Conservation (phyloP, 208 protist genomes). For the Trypanosoma melophagium region DNA sequence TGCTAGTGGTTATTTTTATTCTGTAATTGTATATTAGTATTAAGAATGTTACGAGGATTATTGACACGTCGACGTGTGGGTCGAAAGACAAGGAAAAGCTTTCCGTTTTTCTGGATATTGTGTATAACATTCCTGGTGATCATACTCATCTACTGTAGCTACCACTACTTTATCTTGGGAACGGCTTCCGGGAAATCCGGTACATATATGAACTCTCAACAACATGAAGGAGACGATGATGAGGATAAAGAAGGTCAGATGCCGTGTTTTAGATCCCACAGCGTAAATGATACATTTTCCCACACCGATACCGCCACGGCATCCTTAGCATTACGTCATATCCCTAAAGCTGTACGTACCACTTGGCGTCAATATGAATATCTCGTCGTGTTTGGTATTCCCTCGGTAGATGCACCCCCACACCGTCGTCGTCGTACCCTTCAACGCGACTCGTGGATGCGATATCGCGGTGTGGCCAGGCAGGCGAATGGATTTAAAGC, state of each 20-base stretch:
- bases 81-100: background rate
- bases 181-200: too few species aligned
- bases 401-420: slow-evolving; percentile 32
- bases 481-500: slow-evolving; percentile 31
- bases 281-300: too few species aligned
- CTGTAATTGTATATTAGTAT: background rate
- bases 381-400: slow-evolving; percentile 45
- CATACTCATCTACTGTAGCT: too few species aligned
- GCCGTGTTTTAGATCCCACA: too few species aligned
- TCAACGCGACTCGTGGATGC: slow-evolving; percentile 44
- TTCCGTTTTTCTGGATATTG: background rate
- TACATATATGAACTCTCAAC: too few species aligned
- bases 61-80: background rate
- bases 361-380: slow-evolving; percentile 17
- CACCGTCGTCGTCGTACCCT: slow-evolving; percentile 27
- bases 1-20: too few species aligned
- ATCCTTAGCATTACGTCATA: background rate
- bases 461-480: slow-evolving; percentile 42
- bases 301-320: too few species aligned
- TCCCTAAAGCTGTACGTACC: background rate
- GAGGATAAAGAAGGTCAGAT: too few species aligned
- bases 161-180: too few species aligned
- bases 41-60: background rate
- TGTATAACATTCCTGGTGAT: background rate
- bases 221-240: too few species aligned